Base-by-base conservation (phyloP, 108 stramenopile species). In the Discostella pseudostelligera region DNA sequence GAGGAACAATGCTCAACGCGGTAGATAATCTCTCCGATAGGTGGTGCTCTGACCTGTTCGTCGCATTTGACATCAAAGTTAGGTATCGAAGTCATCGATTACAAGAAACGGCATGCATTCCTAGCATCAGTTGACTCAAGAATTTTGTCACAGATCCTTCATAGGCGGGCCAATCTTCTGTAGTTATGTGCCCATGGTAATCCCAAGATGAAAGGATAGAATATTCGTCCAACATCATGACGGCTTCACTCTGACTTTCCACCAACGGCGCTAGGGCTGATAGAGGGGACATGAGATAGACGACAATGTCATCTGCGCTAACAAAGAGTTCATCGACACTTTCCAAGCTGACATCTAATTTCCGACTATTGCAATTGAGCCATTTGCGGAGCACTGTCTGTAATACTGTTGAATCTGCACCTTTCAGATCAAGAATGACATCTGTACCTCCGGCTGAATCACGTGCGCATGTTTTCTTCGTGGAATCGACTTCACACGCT, bases 111-210 rank as follows among this genome's bases (percentile, higher is more conserved):
- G 81, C 48, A 51, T 83, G 81, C 1, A 73, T 39, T 53, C 20
- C 81, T 8, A 87, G 49, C 47, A 75, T 26, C 37, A 85, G 49
- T n/a, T 68, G 56, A 11, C 44, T 8, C 19, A 79, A 0, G 25
- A 79, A 74, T 14, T 57, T 56, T 32, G 12, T 10, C 19, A 81
- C 21, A 24, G 76, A 59, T 28, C 56, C 67, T 43, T 58, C 55
- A 37, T 69, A 72, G 10, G 48, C 12, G n/a, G 87, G 87, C 65
- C 83, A 83, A 54, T 89, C 83, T 64, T 89, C 87, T 10, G 87
- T 89, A 7, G 76, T 76, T 0, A 89, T 40, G 62, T 89, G 87
- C 9, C 69, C 69, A 58, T 57, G 37, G 56, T 68, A 51, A 40
- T 43, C 44, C 37, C 60, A 8, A 12, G 68, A 26, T 58, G 36